Base-by-base conservation (phyloP, 108 stramenopile species). In the Epithemia pelagica region DNA sequence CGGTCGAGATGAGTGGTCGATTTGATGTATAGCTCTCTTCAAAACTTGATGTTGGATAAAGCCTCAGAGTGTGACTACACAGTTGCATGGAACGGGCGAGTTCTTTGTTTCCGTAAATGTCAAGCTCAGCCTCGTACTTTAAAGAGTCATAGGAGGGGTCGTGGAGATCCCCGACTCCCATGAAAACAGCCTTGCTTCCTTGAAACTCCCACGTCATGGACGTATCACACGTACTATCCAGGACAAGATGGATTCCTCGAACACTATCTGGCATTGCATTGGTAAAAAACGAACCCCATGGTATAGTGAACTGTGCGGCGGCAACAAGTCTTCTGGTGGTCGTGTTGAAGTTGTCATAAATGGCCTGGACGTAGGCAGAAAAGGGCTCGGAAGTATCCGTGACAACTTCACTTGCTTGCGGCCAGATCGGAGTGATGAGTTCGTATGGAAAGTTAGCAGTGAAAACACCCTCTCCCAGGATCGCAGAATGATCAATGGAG, bases 1-100 rank as follows among this genome's bases (percentile, higher is more conserved):
- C 24, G 0, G 80, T 74, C 24, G 76, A 78, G 8, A 85, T 66
- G 0, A 62, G 66, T 10, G 89, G 79, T 28, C 46, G 55, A 3
- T 73, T 54, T 1, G 82, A 79, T 28, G 67, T 59, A 66, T 81
- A 87, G 25, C 75, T 58, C 52, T 70, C 66, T 32, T 81, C 75
- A 46, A 90, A 79, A n/a, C 59, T 68, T 32, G 76, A 32, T 5
- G 83, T 76, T 52, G 89, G 89, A 64, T 87, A 90, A 21, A 90
- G 77, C 37, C 15, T 46, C 10, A 46, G 37, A 46, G 5, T 5
- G 37, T 24, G 52, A 22, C 32, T 61, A 59, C 65, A 27, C 54
- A 2, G 53, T 24, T 29, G 28, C 21, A 24, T 24, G n/a, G 1
- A 1, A 20, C 2, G 29, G 10, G 65, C 26, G 25, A 24, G 27